Conservation (phyloP, 345 rosid species). For the Aethionema arabicum region DNA sequence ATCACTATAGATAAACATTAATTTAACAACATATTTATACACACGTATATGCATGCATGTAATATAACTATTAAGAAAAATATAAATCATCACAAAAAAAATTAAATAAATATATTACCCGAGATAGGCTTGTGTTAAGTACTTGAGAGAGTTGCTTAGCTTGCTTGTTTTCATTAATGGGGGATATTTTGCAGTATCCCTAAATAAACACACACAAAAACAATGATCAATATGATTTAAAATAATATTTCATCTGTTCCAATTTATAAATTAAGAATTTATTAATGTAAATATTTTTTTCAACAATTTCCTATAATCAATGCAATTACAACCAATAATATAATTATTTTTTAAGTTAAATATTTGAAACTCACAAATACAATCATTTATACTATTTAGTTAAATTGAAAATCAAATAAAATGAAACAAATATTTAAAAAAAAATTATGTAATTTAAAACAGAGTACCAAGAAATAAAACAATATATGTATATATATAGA, state of each 20-base stretch:
- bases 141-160: conserved; percentile 89
- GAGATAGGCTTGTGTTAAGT: conserved; percentile 81
- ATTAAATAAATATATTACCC: conserved; percentile 47
- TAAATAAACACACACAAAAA: conserved; percentile 17
- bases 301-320: too few species aligned
- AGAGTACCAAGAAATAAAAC: neutral
- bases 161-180: conserved; percentile 95
- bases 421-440: too few species aligned
- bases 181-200: conserved; percentile 85
- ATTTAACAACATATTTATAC: neutral
- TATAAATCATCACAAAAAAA: neutral
- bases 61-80: neutral
- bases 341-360: too few species aligned
- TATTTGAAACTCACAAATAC: too few species aligned
- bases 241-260: too few species aligned
- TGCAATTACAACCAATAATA: too few species aligned
- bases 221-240: neutral
- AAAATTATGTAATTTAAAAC: too few species aligned
- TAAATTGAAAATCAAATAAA: too few species aligned
- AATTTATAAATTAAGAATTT: neutral
- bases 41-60: conserved; percentile 4
- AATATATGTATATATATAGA: neutral
- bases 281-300: too few species aligned
- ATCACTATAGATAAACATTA: neutral
- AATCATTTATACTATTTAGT: too few species aligned